A percentile compares a stretch with the other conserved stretches of the same genome.
Conservation (phyloP, 352 stramenopile genomes). For the Pythium myriotylum region DNA sequence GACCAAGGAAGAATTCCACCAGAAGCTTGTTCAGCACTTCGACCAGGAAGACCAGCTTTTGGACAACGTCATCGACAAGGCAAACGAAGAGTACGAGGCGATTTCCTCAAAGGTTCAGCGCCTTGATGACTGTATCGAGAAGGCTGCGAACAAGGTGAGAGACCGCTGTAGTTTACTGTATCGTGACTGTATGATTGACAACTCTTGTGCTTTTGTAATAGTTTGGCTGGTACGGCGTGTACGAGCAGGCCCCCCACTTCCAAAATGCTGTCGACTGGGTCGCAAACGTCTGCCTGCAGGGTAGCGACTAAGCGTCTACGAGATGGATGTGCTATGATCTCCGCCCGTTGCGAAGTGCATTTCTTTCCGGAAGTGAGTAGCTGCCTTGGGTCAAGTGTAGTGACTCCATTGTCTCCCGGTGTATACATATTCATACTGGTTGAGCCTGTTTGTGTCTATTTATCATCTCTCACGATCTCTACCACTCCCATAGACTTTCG, state of each 20-base stretch:
- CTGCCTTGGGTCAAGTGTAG: too few relatives aligned
- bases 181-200: not conserved
- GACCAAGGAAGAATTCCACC: constrained; percentile 49
- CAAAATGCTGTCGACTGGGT: constrained; percentile 52
- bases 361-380: constrained; percentile 9
- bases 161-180: not conserved
- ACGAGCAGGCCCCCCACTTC: constrained; percentile 50
- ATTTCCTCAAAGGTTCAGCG: constrained; percentile 26
- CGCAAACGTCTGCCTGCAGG: constrained; percentile 38
- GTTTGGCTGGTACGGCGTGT: constrained; percentile 59
- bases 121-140: constrained; percentile 48
- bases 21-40: constrained; percentile 38
- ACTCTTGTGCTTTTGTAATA: constrained; percentile 23
- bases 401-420: too few relatives aligned
- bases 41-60: constrained; percentile 30
- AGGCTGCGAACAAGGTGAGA: constrained; percentile 50
- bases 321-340: not conserved
- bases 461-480: not conserved
- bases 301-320: constrained; percentile 10
- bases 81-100: constrained; percentile 28
- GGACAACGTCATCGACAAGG: constrained; percentile 22
- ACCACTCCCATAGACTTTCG: constrained; percentile 37
- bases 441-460: not conserved
- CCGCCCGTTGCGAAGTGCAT: too few relatives aligned
- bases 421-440: constrained; percentile 13